Conservation (phyloP, 2,329 filamentous ascomycete genomes). For the Paecilomyces formosus region DNA sequence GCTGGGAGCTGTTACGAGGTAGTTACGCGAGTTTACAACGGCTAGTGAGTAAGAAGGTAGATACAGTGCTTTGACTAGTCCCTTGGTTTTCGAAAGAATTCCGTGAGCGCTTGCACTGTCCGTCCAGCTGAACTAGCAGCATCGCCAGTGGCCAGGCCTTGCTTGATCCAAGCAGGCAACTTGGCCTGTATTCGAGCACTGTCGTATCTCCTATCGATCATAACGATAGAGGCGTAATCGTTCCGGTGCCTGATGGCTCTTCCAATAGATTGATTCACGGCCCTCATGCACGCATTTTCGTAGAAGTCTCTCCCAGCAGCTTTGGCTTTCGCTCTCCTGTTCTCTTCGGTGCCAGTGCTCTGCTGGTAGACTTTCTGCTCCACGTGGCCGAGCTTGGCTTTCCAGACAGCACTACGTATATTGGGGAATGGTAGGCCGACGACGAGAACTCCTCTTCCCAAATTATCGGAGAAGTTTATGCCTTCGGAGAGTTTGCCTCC, state of each 20-base stretch:
- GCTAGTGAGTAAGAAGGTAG: background rate
- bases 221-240: slow-evolving; percentile 85
- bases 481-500: slow-evolving; percentile 94
- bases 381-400: slow-evolving; percentile 81
- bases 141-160: slow-evolving; percentile 45
- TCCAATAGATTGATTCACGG: slow-evolving; percentile 94
- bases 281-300: slow-evolving; percentile 92
- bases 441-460: slow-evolving; percentile 86
- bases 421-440: slow-evolving; percentile 92
- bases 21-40: no score
- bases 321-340: slow-evolving; percentile 31
- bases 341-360: slow-evolving; percentile 17
- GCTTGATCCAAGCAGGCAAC: slow-evolving; percentile 81
- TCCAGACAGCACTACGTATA: slow-evolving; percentile 82
- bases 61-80: background rate
- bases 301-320: slow-evolving; percentile 68
- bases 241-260: slow-evolving; percentile 78
- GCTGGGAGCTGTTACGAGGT: no score
- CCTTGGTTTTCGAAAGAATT: slow-evolving; percentile 23
- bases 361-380: slow-evolving; percentile 50
- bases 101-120: slow-evolving; percentile 21
- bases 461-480: slow-evolving; percentile 91
- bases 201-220: slow-evolving; percentile 76
- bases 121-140: slow-evolving; percentile 15
- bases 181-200: slow-evolving; percentile 66